phyloP scores from a whole-genome alignment of 2,329 filamentous ascomycete genomes.

The Beauveria rudraprayagi region DNA sequence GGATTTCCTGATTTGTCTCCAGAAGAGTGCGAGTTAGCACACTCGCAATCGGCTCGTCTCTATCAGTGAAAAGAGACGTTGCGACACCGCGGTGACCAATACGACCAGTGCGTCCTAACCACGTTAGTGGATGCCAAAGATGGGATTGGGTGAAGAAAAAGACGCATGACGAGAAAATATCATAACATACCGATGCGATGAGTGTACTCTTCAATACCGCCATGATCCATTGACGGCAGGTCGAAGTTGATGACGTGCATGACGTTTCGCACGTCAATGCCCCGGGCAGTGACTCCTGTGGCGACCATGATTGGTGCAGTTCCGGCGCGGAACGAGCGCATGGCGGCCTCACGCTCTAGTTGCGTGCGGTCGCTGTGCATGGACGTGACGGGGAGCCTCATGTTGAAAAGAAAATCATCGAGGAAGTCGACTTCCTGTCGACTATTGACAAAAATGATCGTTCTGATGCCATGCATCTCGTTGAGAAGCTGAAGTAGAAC shows the following conservation, averaged over 20 bases:
- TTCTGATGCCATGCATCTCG: constrained; percentile 63
- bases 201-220: constrained; percentile 89
- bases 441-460: constrained; percentile 83
- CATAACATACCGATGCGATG: constrained; percentile 74
- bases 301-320: constrained; percentile 72
- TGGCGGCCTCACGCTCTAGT: constrained; percentile 81
- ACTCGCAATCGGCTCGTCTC: constrained; percentile 63
- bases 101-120: constrained; percentile 75
- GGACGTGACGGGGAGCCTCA: constrained; percentile 70
- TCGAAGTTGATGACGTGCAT: constrained; percentile 93
- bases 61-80: constrained; percentile 79
- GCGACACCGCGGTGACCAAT: constrained; percentile 83
- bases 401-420: constrained; percentile 82
- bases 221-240: constrained; percentile 62
- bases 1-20: constrained; percentile 70
- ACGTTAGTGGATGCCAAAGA: constrained; percentile 4
- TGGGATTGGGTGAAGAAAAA: not conserved
- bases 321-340: constrained; percentile 75
- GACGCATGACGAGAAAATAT: not conserved
- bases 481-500: constrained; percentile 66
- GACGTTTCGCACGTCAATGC: constrained; percentile 80
- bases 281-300: constrained; percentile 79
- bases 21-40: constrained; percentile 74
- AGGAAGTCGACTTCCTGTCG: constrained; percentile 72
- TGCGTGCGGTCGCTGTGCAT: constrained; percentile 86